A percentile compares a stretch with the other conserved stretches of the same genome.
These are phyloP conservation scores for Lithospermum erythrorhizon DNA, from an alignment of 257 asterid species.

Conservation along the genomic window DNA sequence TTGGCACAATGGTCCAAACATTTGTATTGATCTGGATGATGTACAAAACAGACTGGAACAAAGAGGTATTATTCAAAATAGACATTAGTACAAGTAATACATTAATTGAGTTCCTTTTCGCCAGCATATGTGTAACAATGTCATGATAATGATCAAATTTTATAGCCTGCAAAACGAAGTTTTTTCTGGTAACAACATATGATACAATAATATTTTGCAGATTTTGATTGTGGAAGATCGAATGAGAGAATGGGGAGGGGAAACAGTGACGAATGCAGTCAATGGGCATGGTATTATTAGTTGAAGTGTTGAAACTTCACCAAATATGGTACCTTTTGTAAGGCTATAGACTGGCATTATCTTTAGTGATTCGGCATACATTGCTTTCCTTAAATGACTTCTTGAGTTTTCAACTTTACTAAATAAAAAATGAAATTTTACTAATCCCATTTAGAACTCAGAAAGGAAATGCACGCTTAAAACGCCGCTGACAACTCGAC, in stretches of 20 bases:
- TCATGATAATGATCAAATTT: background rate
- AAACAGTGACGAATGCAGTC: slow-evolving; percentile 8
- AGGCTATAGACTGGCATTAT: too few species aligned
- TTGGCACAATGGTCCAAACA: slow-evolving; percentile 29
- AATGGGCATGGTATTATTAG: background rate
- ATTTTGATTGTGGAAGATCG: slow-evolving; percentile 36
- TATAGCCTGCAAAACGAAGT: background rate
- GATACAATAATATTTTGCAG: slow-evolving; percentile 12
- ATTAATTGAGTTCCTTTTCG: background rate
- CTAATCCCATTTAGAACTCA: too few species aligned
- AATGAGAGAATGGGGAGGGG: slow-evolving; percentile 42
- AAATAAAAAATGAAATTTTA: too few species aligned
- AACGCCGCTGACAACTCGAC: too few species aligned
- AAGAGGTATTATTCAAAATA: slow-evolving; percentile 21
- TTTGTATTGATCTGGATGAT: slow-evolving; percentile 25
- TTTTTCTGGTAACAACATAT: too few species aligned
- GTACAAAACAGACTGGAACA: slow-evolving; percentile 27
- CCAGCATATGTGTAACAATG: background rate
- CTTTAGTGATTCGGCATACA: background rate
- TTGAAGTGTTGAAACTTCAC: background rate
- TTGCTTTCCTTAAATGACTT: background rate
- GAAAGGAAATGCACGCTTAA: too few species aligned
- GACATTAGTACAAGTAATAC: background rate
- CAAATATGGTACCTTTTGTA: background rate
- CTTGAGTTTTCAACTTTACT: background rate